Conservation (phyloP, 225 moss, liverwort and hornwort species). For the Sphagnum tenellum region DNA sequence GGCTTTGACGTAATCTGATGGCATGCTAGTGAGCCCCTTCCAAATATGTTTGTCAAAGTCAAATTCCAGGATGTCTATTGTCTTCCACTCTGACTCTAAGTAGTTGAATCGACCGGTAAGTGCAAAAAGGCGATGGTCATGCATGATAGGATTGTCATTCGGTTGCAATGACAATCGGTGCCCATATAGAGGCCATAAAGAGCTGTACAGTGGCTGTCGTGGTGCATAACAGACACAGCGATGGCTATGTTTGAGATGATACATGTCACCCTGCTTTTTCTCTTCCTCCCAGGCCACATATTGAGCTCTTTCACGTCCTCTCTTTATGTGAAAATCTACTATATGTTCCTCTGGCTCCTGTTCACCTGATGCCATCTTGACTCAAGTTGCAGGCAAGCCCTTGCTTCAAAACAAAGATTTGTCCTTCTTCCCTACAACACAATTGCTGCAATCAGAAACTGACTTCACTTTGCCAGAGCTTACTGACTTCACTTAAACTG, state of each 20-base stretch:
- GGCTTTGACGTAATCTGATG: neutral
- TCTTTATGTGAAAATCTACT: conserved; percentile 23
- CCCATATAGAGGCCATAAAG: conserved; percentile 36
- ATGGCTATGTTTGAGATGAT: conserved; percentile 21
- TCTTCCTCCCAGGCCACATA: conserved; percentile 3
- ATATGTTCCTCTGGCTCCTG: neutral
- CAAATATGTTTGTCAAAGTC: conserved; percentile 16
- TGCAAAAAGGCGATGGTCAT: conserved; percentile 30
- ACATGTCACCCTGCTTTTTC: conserved; percentile 14
- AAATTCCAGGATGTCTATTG: conserved; percentile 26
- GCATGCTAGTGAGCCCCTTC: conserved; percentile 20
- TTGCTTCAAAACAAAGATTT: too few species aligned
- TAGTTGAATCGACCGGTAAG: conserved; percentile 21
- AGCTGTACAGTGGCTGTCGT: conserved; percentile 26
- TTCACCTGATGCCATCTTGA: too few species aligned
- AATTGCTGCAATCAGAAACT: too few species aligned
- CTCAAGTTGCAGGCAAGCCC: too few species aligned
- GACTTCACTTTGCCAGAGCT: too few species aligned
- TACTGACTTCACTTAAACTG: too few species aligned
- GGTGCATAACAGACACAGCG: conserved; percentile 29
- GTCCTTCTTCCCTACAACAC: too few species aligned
- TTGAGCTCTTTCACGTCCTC: neutral
- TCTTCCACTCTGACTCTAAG: conserved; percentile 17
- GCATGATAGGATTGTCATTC: conserved; percentile 13
- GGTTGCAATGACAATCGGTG: conserved; percentile 10